phyloP scores from a whole-genome alignment of 2,329 filamentous ascomycete genomes.

The Aspergillus sp. region DNA sequence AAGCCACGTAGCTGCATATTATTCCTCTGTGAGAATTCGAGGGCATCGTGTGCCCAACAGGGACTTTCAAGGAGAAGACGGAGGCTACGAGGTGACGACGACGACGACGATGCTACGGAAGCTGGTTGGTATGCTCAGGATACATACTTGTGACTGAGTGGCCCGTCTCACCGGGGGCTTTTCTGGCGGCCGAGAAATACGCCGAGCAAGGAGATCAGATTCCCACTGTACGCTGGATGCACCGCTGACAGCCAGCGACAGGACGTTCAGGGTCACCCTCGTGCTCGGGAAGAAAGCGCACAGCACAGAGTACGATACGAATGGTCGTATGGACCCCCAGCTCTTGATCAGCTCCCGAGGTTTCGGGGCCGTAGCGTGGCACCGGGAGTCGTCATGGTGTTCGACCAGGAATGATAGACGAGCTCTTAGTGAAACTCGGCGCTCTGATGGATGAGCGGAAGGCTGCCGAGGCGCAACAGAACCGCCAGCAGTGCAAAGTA shows the following conservation, averaged over 20 bases:
- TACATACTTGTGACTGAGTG: background rate
- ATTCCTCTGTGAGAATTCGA: slow-evolving; percentile 10
- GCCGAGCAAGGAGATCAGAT: background rate
- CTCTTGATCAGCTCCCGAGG: slow-evolving; percentile 6
- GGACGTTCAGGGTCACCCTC: slow-evolving; percentile 1
- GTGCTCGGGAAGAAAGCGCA: background rate
- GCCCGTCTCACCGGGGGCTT: background rate
- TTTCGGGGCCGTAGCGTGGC: background rate
- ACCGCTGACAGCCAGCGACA: background rate
- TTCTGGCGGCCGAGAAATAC: slow-evolving; percentile 7
- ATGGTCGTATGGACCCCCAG: background rate
- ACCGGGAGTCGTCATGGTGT: background rate
- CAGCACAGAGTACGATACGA: slow-evolving; percentile 4
- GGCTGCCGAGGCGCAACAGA: slow-evolving; percentile 13
- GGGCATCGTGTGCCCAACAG: slow-evolving; percentile 21
- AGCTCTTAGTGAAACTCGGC: background rate
- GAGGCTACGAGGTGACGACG: background rate
- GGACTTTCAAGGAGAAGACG: slow-evolving; percentile 11
- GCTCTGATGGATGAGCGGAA: background rate
- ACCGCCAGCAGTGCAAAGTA: background rate
- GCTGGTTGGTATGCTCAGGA: background rate
- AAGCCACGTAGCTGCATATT: slow-evolving; percentile 25
- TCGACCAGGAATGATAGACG: background rate
- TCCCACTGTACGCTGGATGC: background rate
- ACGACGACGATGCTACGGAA: background rate